Conservation (phyloP, 805 yeast species). For the Cyberlindnera mycetangii region DNA sequence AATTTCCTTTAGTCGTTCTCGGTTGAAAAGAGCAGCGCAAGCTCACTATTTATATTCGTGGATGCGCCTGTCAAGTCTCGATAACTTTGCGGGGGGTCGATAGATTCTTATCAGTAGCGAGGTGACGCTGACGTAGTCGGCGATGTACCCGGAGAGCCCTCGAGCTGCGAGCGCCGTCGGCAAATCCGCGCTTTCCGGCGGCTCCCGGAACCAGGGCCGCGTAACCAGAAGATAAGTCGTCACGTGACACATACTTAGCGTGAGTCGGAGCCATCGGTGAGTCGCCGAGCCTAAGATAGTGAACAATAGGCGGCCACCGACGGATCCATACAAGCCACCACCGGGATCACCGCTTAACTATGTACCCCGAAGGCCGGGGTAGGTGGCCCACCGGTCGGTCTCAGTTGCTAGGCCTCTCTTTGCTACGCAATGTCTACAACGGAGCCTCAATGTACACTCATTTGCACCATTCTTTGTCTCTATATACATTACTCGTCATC, state of each 20-base stretch:
- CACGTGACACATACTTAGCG: background rate
- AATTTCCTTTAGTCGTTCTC: background rate
- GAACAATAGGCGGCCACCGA: background rate
- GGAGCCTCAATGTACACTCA: too few species aligned
- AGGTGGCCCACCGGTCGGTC: background rate
- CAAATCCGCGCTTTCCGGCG: background rate
- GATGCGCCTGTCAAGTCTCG: background rate
- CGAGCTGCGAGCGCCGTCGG: slow-evolving; percentile 2
- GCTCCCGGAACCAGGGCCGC: background rate
- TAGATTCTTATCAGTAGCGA: slow-evolving; percentile 1
- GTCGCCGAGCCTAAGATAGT: background rate
- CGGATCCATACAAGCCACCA: background rate
- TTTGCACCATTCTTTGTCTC: background rate
- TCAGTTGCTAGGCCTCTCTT: background rate
- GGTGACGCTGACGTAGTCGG: slow-evolving; percentile 3
- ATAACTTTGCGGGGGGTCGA: background rate
- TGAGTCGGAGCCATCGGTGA: background rate
- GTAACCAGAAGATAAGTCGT: background rate
- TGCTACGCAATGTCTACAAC: too few species aligned
- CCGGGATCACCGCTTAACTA: background rate
- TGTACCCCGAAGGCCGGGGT: background rate
- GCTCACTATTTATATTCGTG: background rate
- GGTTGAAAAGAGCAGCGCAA: background rate
- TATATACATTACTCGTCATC: slow-evolving; percentile 14
- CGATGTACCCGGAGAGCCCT: slow-evolving; percentile 1